Evolutionary conservation across 345 rosid genomes (phyloP), one percentile per base, ranked within the genome.

Genomic region (Limnanthes douglasii): DNA sequence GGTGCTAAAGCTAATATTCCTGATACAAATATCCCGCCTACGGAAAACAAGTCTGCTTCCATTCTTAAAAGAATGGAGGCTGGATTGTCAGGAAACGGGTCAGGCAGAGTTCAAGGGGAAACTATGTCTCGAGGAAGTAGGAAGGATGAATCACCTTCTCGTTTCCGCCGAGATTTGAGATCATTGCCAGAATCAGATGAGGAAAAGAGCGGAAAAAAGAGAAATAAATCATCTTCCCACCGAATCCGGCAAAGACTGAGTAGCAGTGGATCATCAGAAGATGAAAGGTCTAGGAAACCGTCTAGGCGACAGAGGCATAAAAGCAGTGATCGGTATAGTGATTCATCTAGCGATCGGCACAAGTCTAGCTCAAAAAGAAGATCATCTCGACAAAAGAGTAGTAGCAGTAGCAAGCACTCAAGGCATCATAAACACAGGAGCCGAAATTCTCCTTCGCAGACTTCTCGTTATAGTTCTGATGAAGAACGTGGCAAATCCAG

Each of bases 361-460:
- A 29, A 40, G 44, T 78, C 88, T 15, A 72, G 66, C 40, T 77
- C 93, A 2, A 71, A 68, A 50, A 56, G 65, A 33, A 70, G 66
- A 36, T 74, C 76, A 18, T 66, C 78, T 13, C 45, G 34, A 40
- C 79, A 72, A 27, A 78, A 75, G 68, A 78, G 61, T 3, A 62
- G 72, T 9, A 59, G 75, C 54, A 68, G 73, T 42, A 75, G 67
- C 59, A 79, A 69, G 46, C 73, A 69, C 47, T 56, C 77, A 13
- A 75, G 68, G 45, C 86, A 53, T 50, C 56, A 19, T 21, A 61
- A 51, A 37, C 69, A 58, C 50, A 48, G 51, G 30, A 56, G 16
- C 49, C 66, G 65, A 50, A 71, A 64, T 22, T 65, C 69, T 8
- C 45, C 60, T 11, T 45, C 64, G 37, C 46, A 78, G 47, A 68